Percentiles rank a stretch among this genome's conserved stretches.
Conservation (phyloP, 768 basidiomycete species). For the Crassisporium funariophilum region DNA sequence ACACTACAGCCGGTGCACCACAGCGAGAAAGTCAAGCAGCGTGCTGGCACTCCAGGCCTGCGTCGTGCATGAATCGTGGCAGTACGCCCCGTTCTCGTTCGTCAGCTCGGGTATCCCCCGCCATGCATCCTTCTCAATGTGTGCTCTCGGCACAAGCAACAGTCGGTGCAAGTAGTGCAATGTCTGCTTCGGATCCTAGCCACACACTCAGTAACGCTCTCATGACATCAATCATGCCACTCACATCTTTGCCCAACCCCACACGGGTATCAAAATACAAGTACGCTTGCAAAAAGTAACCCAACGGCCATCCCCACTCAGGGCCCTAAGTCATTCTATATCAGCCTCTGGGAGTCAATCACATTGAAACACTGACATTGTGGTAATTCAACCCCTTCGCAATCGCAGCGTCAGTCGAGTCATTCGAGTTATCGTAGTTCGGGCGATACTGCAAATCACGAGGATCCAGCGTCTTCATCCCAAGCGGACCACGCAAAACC, state of each 20-base stretch:
- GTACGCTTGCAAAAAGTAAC: slow-evolving; percentile 94
- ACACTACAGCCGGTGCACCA: slow-evolving; percentile 51
- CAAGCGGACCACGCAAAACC: slow-evolving; percentile 82
- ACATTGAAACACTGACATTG: slow-evolving; percentile 51
- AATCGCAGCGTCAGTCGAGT: slow-evolving; percentile 76
- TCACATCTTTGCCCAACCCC: slow-evolving; percentile 69
- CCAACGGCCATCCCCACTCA: slow-evolving; percentile 94
- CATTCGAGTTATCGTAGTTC: slow-evolving; percentile 92
- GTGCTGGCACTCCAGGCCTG: slow-evolving; percentile 98
- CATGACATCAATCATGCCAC: slow-evolving; percentile 23
- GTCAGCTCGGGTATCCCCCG: slow-evolving; percentile 92
- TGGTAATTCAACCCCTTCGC: slow-evolving; percentile 98
- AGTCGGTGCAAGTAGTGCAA: slow-evolving; percentile 79
- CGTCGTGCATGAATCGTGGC: slow-evolving; percentile 86
- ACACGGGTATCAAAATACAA: slow-evolving; percentile 79
- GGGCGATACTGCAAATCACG: slow-evolving; percentile 87
- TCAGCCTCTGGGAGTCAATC: not conserved
- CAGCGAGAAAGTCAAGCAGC: slow-evolving; percentile 84
- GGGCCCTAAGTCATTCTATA: slow-evolving; percentile 61
- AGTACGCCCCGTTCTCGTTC: slow-evolving; percentile 81
- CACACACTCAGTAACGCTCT: slow-evolving; percentile 7
- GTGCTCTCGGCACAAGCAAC: slow-evolving; percentile 67
- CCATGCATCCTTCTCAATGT: slow-evolving; percentile 87
- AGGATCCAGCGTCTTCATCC: slow-evolving; percentile 96
- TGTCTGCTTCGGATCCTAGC: slow-evolving; percentile 67